phyloP scores from a whole-genome alignment of 2,329 filamentous ascomycete species.

The Cladobotryum protrusum region DNA sequence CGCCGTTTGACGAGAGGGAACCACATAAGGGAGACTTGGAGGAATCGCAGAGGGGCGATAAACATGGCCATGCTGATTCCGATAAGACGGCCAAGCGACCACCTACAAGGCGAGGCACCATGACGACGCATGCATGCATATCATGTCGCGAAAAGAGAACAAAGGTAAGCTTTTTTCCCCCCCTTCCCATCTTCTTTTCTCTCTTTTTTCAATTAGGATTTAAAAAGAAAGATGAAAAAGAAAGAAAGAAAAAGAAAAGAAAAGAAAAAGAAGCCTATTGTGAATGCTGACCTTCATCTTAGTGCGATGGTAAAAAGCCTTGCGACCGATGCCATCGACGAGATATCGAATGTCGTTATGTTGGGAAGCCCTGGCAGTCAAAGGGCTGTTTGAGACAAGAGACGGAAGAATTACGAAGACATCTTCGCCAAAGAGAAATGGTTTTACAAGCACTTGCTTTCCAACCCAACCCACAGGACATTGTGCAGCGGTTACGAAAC shows the following conservation, averaged over 20 bases:
- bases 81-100: not conserved
- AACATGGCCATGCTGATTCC: not conserved
- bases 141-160: slow-evolving; percentile 2
- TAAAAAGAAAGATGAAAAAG: no score
- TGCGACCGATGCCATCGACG: not conserved
- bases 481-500: not conserved
- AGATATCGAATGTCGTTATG: slow-evolving; percentile 1
- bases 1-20: not conserved
- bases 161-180: not conserved
- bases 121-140: slow-evolving; percentile 1
- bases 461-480: not conserved
- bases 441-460: not conserved
- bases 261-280: no score
- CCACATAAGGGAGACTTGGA: not conserved
- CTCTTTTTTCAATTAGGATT: not conserved
- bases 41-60: not conserved
- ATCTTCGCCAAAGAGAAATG: not conserved
- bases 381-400: not conserved
- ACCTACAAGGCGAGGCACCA: not conserved
- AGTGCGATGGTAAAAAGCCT: slow-evolving; percentile 1
- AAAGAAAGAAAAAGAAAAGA: no score
- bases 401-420: not conserved
- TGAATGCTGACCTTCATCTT: not conserved
- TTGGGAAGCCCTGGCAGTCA: slow-evolving; percentile 1
- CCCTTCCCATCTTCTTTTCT: not conserved